Evolutionary conservation across 306 rosid species (phyloP).

Genomic region (Lithocarpus polystachyus): DNA sequence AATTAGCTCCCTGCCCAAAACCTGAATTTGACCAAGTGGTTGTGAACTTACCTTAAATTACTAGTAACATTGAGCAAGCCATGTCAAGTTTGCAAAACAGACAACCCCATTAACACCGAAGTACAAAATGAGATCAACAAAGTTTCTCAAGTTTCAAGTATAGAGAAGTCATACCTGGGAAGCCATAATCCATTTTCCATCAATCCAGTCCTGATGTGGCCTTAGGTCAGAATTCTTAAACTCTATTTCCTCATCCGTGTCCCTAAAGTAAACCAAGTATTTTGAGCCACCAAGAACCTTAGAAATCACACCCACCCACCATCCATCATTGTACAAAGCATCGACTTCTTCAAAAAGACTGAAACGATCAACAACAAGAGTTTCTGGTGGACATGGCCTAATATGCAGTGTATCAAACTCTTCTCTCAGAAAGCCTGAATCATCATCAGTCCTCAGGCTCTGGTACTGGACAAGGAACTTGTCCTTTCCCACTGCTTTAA

Average conservation of each 20-base stretch:
- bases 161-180: constrained; percentile 23
- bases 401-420: constrained; percentile 31
- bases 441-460: constrained; percentile 36
- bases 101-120: too few species aligned
- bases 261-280: neutral
- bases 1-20: too few species aligned
- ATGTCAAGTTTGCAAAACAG: too few species aligned
- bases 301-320: too few species aligned
- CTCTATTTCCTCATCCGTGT: constrained; percentile 27
- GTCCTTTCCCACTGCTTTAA: constrained; percentile 10
- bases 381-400: constrained; percentile 11
- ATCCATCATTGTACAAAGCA: too few species aligned
- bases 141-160: neutral
- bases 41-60: too few species aligned
- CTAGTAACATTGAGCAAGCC: too few species aligned
- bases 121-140: too few species aligned
- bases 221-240: constrained; percentile 30
- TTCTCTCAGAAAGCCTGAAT: constrained; percentile 29
- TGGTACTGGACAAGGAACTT: constrained; percentile 39
- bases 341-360: too few species aligned
- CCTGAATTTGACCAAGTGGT: too few species aligned
- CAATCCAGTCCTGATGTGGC: constrained; percentile 45
- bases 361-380: too few species aligned
- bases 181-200: constrained; percentile 37
- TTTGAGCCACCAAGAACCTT: too few species aligned